Evolutionary conservation across 257 asterid species (phyloP), one percentile per base, ranked within the genome.

Genomic region (Jasminum sambac): DNA sequence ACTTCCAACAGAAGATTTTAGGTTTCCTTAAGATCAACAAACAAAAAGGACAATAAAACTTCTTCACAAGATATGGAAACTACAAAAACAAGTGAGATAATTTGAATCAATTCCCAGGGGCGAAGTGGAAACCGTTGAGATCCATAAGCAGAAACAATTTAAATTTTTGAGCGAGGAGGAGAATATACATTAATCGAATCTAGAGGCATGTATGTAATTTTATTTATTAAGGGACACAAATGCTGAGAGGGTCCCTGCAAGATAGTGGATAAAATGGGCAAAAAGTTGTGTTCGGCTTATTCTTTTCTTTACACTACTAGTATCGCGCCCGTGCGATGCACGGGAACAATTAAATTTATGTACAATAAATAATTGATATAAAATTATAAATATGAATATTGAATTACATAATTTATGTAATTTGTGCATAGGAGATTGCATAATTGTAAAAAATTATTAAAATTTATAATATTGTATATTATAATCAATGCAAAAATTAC

Each of bases 101-200:
- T 72, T 79, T 79, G 79, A 72, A 74, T 64, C 8, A 43, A 37
- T 17, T 42, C 63, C 62, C 16, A n/a, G 69, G 69, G 55, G 58
- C 8, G 64, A 69, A 77, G 57, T 64, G 68, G 52, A 74, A 85
- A 75, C 91, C 92, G 87, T 80, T 78, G 76, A 84, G 80, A 82
- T 82, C 84, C 72, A 75, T n/a, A 44, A 37, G 43, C n/a, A 25
- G 8, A 8, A 21, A 43, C 5, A 1, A 50, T 79, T 76, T 82
- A 75, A 87, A 79, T 77, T 77, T n/a, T 48, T 64, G 66, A 72
- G 5, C n/a, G 43, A 70, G 64, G 60, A 74, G 37, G 46, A 26
- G 66, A 41, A 50, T 50, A 62, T 71, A 34, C 24, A 39, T 61
- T 48, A n/a, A 42, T 40, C 68, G 13, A 48, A 65, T 46, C 52